Evolutionary conservation across 78 protist species (phyloP).

Genomic region (Dictyostelium brefeldianum): DNA sequence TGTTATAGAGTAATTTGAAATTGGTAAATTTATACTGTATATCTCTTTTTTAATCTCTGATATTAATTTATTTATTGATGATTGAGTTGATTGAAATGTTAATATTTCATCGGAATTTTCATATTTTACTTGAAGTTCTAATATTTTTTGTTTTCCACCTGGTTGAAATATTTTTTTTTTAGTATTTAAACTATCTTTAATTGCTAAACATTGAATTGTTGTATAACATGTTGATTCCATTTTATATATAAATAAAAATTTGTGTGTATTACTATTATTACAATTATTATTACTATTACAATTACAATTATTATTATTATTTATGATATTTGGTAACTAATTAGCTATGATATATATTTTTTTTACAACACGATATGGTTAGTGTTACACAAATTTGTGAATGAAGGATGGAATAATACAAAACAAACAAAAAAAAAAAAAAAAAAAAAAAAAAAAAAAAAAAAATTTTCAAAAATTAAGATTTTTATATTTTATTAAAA

Average conservation of each 20-base stretch:
- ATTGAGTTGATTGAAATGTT: background rate
- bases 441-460: no score
- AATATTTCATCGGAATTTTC: background rate
- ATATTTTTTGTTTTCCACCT: background rate
- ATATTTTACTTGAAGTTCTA: slow-evolving; percentile 14
- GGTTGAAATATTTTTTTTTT: slow-evolving; percentile 14
- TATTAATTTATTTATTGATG: slow-evolving; percentile 17
- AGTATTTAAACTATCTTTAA: background rate
- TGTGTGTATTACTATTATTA: background rate
- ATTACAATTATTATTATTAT: background rate
- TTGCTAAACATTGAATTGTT: slow-evolving; percentile 3
- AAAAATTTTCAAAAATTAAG: no score
- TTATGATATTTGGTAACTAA: no score
- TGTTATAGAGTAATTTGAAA: background rate
- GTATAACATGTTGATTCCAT: background rate
- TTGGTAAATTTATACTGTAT: slow-evolving; percentile 52
- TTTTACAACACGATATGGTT: no score
- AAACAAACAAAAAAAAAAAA: no score
- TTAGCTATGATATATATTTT: no score
- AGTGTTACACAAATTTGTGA: no score
- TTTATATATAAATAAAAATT: no score
- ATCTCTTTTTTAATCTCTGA: slow-evolving; percentile 62
- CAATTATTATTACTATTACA: background rate
- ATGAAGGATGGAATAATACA: no score
- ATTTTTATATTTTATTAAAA: no score